A percentile compares a stretch with the other conserved stretches of the same genome.
phyloP scores from a whole-genome alignment of 805 yeast species.

The Yamadazyma insecticola region DNA sequence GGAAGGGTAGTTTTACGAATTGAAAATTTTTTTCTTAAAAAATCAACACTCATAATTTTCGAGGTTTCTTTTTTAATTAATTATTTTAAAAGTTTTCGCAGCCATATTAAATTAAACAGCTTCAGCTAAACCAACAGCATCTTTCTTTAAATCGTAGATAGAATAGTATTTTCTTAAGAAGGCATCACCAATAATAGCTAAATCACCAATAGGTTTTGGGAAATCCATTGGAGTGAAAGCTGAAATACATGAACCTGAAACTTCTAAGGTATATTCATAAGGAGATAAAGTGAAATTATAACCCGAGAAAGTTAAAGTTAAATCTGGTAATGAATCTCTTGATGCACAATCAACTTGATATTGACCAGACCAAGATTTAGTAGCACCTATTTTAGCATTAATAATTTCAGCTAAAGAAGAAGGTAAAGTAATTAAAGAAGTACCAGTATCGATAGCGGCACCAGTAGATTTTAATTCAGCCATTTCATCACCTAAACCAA shows the following conservation, averaged over 20 bases:
- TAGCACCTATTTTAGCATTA: conserved; percentile 95
- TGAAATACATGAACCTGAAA: conserved; percentile 92
- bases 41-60: too few relatives aligned
- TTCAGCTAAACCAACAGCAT: conserved; percentile 92
- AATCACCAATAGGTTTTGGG: conserved; percentile 95
- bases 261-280: conserved; percentile 90
- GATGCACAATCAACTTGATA: conserved; percentile 86
- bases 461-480: conserved; percentile 81
- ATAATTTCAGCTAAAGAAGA: conserved; percentile 92
- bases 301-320: conserved; percentile 87
- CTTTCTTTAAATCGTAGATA: conserved; percentile 81
- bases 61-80: too few relatives aligned
- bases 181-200: conserved; percentile 96
- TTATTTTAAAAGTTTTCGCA: too few relatives aligned
- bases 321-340: conserved; percentile 82
- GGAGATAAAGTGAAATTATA: conserved; percentile 87
- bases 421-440: conserved; percentile 92
- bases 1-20: too few relatives aligned
- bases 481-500: conserved; percentile 88
- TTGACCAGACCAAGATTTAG: conserved; percentile 97
- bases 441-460: conserved; percentile 98
- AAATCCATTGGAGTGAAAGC: conserved; percentile 96
- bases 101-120: conserved; percentile 29
- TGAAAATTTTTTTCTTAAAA: too few relatives aligned
- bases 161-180: conserved; percentile 95